phyloP scores from a whole-genome alignment of 2,329 filamentous ascomycete species.

The Malbranchea cinnamomea region DNA sequence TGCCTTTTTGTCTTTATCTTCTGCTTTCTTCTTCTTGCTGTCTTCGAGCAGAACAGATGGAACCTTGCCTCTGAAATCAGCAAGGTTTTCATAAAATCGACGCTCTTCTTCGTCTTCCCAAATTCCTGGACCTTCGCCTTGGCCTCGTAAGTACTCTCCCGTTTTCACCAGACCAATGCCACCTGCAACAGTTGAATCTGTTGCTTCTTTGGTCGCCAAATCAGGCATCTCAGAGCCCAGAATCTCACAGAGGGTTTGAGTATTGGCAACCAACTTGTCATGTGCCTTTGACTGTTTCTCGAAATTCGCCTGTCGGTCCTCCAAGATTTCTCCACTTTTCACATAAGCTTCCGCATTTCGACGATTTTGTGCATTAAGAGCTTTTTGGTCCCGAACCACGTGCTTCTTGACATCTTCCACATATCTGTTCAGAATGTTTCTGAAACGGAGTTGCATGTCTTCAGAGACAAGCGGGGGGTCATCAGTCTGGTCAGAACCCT shows the following conservation, averaged over 20 bases:
- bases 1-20: constrained; percentile 71
- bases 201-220: constrained; percentile 65
- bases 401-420: constrained; percentile 87
- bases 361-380: constrained; percentile 69
- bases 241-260: constrained; percentile 77
- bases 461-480: constrained; percentile 61
- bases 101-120: constrained; percentile 98
- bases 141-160: constrained; percentile 79
- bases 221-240: constrained; percentile 89
- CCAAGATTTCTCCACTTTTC: constrained; percentile 95
- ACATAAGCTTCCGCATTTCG: constrained; percentile 97
- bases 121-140: constrained; percentile 81
- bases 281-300: constrained; percentile 88
- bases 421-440: constrained; percentile 70
- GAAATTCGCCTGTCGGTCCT: constrained; percentile 89
- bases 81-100: constrained; percentile 92
- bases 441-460: constrained; percentile 74
- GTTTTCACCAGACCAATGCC: constrained; percentile 89
- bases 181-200: constrained; percentile 49
- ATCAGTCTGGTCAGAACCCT: constrained; percentile 31
- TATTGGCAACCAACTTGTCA: constrained; percentile 78
- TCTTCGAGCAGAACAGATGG: constrained; percentile 88
- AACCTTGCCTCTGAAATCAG: constrained; percentile 90
- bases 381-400: constrained; percentile 80
- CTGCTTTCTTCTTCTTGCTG: constrained; percentile 79